Percentiles rank a stretch among this genome's conserved stretches.
Evolutionary conservation across 148 eudicot species (phyloP).

Genomic region (Camellia lanceoleosa): DNA sequence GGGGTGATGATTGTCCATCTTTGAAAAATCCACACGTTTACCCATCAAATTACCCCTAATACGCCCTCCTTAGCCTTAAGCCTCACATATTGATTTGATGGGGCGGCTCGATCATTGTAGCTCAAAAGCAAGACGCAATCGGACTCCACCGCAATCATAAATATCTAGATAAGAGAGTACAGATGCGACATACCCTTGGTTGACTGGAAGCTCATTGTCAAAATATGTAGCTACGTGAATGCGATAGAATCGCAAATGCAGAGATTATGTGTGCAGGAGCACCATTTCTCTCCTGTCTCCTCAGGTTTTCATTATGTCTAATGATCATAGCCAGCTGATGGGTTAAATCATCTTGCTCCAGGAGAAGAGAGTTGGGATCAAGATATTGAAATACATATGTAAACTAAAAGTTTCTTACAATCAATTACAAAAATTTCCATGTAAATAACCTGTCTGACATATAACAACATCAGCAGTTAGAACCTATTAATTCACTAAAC

Average conservation of each 20-base stretch:
- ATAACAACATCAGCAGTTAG: not conserved
- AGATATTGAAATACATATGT: not conserved
- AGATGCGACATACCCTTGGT: slow-evolving; percentile 63
- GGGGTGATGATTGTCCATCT: slow-evolving; percentile 99
- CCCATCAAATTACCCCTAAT: slow-evolving; percentile 99
- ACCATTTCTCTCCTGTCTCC: slow-evolving; percentile 95
- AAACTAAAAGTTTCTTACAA: not conserved
- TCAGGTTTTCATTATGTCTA: slow-evolving; percentile 85
- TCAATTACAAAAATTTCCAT: not conserved
- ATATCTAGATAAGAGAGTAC: not conserved
- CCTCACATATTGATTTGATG: slow-evolving; percentile 92
- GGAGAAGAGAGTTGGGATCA: slow-evolving; percentile 5
- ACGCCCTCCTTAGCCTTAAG: slow-evolving; percentile 98
- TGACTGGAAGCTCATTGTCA: slow-evolving; percentile 97
- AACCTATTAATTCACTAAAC: not conserved
- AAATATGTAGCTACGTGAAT: slow-evolving; percentile 98
- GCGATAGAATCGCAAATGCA: slow-evolving; percentile 95
- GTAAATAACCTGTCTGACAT: not conserved
- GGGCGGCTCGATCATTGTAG: slow-evolving; percentile 95
- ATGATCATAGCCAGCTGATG: slow-evolving; percentile 99
- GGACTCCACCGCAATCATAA: slow-evolving; percentile 1
- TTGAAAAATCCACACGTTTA: slow-evolving; percentile 94
- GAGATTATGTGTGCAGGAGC: slow-evolving; percentile 99
- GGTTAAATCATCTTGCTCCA: slow-evolving; percentile 87
- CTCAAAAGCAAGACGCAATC: slow-evolving; percentile 28